Evolutionary conservation across 345 rosid genomes (phyloP).

Genomic region (Adansonia digitata): DNA sequence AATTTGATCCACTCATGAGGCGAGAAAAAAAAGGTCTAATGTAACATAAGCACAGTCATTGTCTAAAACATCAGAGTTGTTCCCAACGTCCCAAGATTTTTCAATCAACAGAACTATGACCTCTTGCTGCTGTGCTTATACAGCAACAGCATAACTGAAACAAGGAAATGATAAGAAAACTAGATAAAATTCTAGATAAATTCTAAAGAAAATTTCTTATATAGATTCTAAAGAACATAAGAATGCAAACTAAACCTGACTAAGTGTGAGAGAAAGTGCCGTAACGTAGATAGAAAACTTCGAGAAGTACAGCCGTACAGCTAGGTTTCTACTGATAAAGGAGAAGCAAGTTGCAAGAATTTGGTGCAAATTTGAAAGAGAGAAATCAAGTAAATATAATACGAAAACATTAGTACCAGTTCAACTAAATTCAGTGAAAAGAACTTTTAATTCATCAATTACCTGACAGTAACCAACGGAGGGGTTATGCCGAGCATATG

Average conservation of each 20-base stretch:
- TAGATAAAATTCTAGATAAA: neutral
- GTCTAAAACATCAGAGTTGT: neutral
- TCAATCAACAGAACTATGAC: neutral
- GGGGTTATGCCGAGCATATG: conserved; percentile 90
- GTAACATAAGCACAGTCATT: neutral
- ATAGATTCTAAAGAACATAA: neutral
- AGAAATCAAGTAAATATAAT: neutral
- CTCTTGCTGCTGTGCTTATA: neutral
- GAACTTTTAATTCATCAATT: conserved; percentile 14
- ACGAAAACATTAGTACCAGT: neutral
- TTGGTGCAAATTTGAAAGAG: neutral
- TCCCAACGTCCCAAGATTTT: neutral
- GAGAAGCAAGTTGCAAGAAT: conserved; percentile 10
- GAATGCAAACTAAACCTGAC: neutral
- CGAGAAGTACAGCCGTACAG: neutral
- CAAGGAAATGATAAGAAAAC: neutral
- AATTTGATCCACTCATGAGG: neutral
- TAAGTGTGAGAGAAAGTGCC: neutral
- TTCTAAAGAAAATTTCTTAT: neutral
- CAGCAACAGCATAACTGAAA: neutral
- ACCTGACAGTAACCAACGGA: conserved; percentile 99
- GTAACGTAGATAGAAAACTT: neutral
- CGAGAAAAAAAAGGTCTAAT: neutral
- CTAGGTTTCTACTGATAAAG: neutral
- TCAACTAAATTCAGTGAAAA: neutral